Conservation (phyloP, 371 early-diverging fungal genomes). For the Syncephalastrum racemosum region DNA sequence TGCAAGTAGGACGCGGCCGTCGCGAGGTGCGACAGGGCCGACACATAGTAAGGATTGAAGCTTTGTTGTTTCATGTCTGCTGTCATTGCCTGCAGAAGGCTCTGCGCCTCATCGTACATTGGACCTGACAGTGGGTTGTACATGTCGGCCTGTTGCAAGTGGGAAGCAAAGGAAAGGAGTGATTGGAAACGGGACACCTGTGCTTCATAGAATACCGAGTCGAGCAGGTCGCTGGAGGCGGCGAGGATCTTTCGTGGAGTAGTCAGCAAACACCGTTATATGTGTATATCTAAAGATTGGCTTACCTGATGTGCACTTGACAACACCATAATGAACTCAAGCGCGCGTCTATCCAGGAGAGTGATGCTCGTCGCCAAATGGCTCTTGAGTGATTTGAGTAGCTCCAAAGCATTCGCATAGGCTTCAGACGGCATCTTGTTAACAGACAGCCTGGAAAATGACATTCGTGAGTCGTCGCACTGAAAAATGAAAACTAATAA, state of each 20-base stretch:
- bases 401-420: conserved; percentile 32
- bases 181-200: conserved; percentile 1
- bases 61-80: conserved; percentile 7
- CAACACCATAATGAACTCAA: conserved; percentile 35
- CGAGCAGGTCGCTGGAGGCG: conserved; percentile 3
- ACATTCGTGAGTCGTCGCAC: not conserved
- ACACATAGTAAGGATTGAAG: conserved; percentile 26
- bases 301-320: conserved; percentile 42
- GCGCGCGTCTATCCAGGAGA: conserved; percentile 27
- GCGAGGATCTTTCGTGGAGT: conserved; percentile 3
- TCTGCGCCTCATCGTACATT: conserved; percentile 17
- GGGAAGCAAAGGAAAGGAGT: conserved; percentile 5
- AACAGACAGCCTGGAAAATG: conserved; percentile 26
- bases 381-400: conserved; percentile 28
- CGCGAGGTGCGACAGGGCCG: conserved; percentile 17
- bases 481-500: not conserved
- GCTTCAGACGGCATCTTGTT: conserved; percentile 43
- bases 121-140: not conserved
- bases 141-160: conserved; percentile 5
- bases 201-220: not conserved
- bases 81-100: conserved; percentile 4
- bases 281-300: not conserved
- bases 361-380: conserved; percentile 28
- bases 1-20: conserved; percentile 20
- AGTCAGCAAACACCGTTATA: not conserved